Percentiles rank a stretch among this genome's conserved stretches.
These are phyloP conservation scores for Favolaschia claudopus DNA, from an alignment of 768 basidiomycete genomes.

Conservation along the genomic window DNA sequence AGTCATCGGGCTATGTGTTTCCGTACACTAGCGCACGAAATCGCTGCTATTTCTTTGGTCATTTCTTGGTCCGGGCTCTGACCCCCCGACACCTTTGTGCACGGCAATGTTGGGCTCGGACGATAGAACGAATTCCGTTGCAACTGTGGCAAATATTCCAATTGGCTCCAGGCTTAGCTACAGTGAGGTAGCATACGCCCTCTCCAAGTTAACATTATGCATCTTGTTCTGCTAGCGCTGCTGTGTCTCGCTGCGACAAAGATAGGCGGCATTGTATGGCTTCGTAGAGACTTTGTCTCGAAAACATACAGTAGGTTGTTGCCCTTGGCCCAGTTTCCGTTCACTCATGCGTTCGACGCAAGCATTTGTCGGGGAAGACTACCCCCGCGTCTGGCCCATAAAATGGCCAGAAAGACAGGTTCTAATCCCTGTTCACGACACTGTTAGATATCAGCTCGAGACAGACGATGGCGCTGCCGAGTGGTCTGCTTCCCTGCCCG, in stretches of 20 bases:
- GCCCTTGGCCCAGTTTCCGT: not conserved
- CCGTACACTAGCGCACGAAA: too few relatives aligned
- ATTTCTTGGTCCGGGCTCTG: too few relatives aligned
- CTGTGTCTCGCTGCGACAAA: not conserved
- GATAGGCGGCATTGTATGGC: conserved; percentile 6
- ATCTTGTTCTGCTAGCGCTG: not conserved
- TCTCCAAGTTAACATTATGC: not conserved
- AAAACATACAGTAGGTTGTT: not conserved
- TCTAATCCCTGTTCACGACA: conserved; percentile 17
- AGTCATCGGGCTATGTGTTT: too few relatives aligned
- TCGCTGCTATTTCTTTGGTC: too few relatives aligned
- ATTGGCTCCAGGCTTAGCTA: too few relatives aligned
- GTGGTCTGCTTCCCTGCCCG: conserved; percentile 28
- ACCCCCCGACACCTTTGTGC: too few relatives aligned
- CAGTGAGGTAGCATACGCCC: too few relatives aligned
- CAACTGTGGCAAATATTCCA: too few relatives aligned
- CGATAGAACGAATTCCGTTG: too few relatives aligned
- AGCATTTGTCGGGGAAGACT: conserved; percentile 20
- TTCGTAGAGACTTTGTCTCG: not conserved
- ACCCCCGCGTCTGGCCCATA: conserved; percentile 16
- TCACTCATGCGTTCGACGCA: not conserved
- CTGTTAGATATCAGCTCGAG: conserved; percentile 16
- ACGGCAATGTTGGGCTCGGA: too few relatives aligned
- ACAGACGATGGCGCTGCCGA: conserved; percentile 20
- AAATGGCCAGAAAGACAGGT: conserved; percentile 14